phyloP scores from a whole-genome alignment of 1,284 basidiomycete species.

The Leccinum huronense region DNA sequence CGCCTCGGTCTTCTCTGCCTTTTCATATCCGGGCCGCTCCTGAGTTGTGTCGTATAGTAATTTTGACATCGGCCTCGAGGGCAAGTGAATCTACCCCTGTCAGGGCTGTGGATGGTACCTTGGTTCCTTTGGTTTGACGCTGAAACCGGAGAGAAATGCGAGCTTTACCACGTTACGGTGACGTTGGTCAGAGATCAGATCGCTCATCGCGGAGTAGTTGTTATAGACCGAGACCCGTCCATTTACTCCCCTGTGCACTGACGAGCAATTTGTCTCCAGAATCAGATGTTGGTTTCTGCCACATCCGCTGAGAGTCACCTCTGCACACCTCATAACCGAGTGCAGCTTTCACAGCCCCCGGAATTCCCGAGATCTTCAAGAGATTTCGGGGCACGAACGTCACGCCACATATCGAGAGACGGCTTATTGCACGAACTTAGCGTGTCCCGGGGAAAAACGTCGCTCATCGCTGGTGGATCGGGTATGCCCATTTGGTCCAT shows the following conservation, averaged over 20 bases:
- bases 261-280: constrained; percentile 6
- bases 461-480: constrained; percentile 3
- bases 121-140: background rate
- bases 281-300: constrained; percentile 2
- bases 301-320: constrained; percentile 4
- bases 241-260: constrained; percentile 1
- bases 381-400: constrained; percentile 16
- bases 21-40: constrained; percentile 16
- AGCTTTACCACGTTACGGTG: constrained; percentile 5
- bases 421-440: constrained; percentile 13
- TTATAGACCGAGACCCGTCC: constrained; percentile 9
- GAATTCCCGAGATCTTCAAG: constrained; percentile 10
- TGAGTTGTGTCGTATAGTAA: constrained; percentile 8
- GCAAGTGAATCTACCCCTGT: constrained; percentile 6
- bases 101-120: constrained; percentile 14
- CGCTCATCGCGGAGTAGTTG: constrained; percentile 11
- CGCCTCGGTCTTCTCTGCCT: background rate
- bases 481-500: constrained; percentile 16
- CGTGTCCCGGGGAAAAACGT: constrained; percentile 11
- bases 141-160: background rate
- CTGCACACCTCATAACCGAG: background rate
- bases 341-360: constrained; percentile 10
- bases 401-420: constrained; percentile 12
- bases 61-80: constrained; percentile 14
- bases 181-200: constrained; percentile 3